These are phyloP conservation scores for Botrytis porri DNA, from an alignment of 2,329 filamentous ascomycete genomes.

Conservation along the genomic window DNA sequence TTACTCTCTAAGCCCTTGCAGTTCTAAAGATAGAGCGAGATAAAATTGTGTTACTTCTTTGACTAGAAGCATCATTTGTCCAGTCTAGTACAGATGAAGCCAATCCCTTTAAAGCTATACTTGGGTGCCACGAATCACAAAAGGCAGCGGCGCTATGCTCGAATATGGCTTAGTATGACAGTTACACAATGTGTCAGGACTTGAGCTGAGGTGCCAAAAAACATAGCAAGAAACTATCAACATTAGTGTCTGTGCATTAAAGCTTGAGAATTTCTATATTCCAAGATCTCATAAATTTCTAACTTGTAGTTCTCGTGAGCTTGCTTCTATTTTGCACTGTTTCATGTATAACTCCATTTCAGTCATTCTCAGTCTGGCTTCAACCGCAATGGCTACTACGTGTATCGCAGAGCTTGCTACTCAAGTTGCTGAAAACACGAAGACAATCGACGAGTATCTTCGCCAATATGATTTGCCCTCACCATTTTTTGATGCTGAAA, in stretches of 20 bases:
- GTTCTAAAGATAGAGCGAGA: not conserved
- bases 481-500: constrained; percentile 7
- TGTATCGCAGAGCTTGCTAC: not conserved
- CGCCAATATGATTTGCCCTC: not conserved
- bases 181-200: not conserved
- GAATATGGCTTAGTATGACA: not conserved
- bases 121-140: not conserved
- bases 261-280: not conserved
- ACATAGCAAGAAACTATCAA: not conserved
- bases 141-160: not conserved
- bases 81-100: not conserved
- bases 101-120: not conserved
- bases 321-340: not conserved
- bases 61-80: not conserved
- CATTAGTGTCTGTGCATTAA: not conserved
- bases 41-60: not conserved
- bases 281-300: not conserved
- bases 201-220: not conserved
- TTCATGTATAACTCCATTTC: not conserved
- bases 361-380: not conserved
- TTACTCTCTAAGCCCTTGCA: not conserved
- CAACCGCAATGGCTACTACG: not conserved
- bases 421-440: not conserved
- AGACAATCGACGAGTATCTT: constrained; percentile 3
- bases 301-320: not conserved